phyloP scores from a whole-genome alignment of 2,329 filamentous ascomycete species.

The Verticillium longisporum region DNA sequence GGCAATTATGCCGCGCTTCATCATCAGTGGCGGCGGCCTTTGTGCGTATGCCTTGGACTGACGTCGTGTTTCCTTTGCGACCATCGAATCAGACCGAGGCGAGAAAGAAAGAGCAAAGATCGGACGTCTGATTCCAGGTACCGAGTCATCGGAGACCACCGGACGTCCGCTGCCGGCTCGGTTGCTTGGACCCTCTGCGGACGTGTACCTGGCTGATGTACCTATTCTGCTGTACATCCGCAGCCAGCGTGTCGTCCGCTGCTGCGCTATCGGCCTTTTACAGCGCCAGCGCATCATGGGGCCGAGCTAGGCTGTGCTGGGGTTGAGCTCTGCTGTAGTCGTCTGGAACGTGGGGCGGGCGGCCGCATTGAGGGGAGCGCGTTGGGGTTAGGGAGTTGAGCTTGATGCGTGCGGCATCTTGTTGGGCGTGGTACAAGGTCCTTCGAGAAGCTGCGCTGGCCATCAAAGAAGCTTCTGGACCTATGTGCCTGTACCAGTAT shows the following conservation, averaged over 20 bases:
- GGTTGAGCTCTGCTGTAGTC: background rate
- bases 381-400: too few relatives aligned
- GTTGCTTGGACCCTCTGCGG: background rate
- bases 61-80: background rate
- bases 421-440: too few relatives aligned
- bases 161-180: background rate
- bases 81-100: background rate
- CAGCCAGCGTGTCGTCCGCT: background rate
- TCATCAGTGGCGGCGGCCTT: background rate
- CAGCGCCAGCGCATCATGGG: background rate
- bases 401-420: too few relatives aligned
- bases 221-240: background rate
- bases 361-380: too few relatives aligned
- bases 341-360: too few relatives aligned
- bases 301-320: background rate
- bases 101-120: background rate
- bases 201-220: too few relatives aligned
- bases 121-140: background rate
- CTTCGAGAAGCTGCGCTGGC: too few relatives aligned
- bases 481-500: too few relatives aligned
- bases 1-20: background rate
- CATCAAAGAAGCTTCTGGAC: too few relatives aligned
- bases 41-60: background rate
- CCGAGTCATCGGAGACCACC: background rate
- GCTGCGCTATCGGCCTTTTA: background rate